Base-by-base conservation (phyloP, 257 asterid species). In the Asclepias syriaca region DNA sequence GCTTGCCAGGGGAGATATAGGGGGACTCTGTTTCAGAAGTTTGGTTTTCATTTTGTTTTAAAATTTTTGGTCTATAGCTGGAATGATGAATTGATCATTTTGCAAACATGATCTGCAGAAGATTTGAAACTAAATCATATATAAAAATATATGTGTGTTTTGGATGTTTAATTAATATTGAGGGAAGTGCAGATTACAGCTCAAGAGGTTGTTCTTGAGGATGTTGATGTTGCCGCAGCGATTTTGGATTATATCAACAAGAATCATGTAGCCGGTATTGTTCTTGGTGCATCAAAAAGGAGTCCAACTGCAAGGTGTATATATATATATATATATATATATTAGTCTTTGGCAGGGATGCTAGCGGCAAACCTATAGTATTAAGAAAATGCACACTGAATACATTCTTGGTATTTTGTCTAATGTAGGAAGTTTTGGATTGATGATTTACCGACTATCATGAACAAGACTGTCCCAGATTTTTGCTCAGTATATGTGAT, bases 401-500 rank as follows among this genome's bases (percentile, higher is more conserved):
- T 1, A 2, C 45, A 4, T 22, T 67, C 10, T 18, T 71, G 39
- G 13, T 24, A 21, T 48, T 37, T 59, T 66, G 48, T 22, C 5
- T 7, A 65, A 40, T 79, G 69, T 72, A 83, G 86, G 84, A 87
- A 84, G 76, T 84, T 88, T 71, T 87, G 88, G 92, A 73, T 76
- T 51, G 73, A 73, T 21, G 96, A 87, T 74, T 83, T 88, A 74
- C 86, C 97, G 68, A 84, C 96, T 48, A 37, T 82, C 70, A 75
- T 90, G 66, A 88, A 85, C 85, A 92, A 85, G 80, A 77, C 81
- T 13, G 97, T 96, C 22, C 97, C 96, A 0, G 93, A 86, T 43
- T 90, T 80, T 67, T 90, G 96, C 72, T 86, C 97, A 0, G 89
- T 90, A 11, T 87, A 88, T 66, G 92, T 92, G 14, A 85, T 92